Base-by-base conservation (phyloP, 2,329 filamentous ascomycete genomes). In the Stemphylium vesicarium region DNA sequence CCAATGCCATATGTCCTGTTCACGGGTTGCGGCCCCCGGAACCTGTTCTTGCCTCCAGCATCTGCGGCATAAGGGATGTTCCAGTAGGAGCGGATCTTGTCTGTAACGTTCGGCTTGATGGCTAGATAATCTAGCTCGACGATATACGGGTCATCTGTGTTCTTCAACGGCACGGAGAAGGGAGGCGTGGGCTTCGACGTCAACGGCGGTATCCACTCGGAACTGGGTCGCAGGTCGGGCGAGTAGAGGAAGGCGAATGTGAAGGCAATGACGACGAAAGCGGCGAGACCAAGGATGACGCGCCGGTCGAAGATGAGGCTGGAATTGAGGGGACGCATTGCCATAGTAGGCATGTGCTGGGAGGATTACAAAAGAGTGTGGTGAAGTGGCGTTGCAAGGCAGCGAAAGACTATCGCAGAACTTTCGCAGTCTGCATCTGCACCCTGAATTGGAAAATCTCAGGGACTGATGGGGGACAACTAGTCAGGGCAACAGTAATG, bases 51-150 rank as follows among this genome's bases (percentile, higher is more conserved):
- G 10, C 69, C 69, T 18, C 59, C 60, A 13, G 70, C 65, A 12
- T 60, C 64, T 41, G 70, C 68, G 4, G 70, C 70, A 51, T 72
- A 73, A 0, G 70, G 70, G 12, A 73, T 72, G 48, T 73, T 73
- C 70, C 70, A 73, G 41, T 69, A 73, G 18, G 56, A 63, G 37
- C 66, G 60, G 2, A 71, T 63, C 20, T 65, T 61, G 22, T 70
- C 68, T n/a, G 62, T 59, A 40, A 66, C 66, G 38, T 67, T 65
- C 5, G 70, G 67, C 29, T 64, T 64, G 50, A 72, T 65, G 8
- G 64, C 57, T 11, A 73, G 59, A 53, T 73, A 73, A 53, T 73
- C 70, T 26, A 73, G 65, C 33, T 68, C 57, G 39, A 73, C 61
- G 37, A 71, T 61, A 20, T 72, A 61, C 20, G 70, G 63, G 18